Evolutionary conservation across 495 filamentous ascomycete genomes (phyloP).

Genomic region (Penicillium waksmanii): DNA sequence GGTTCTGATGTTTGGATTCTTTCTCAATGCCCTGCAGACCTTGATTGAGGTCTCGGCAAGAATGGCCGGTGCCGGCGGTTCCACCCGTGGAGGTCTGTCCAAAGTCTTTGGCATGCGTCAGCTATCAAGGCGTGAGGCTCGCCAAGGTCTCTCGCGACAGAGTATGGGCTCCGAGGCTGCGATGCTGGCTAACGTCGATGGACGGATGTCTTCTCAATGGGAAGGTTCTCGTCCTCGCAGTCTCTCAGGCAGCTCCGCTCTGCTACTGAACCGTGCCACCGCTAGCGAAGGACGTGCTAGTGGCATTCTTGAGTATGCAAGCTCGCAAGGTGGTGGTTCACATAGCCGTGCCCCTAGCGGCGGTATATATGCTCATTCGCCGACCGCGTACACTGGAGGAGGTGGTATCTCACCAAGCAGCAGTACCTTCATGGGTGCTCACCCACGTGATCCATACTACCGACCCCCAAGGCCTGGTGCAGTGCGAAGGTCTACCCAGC

Average conservation of each 20-base stretch:
- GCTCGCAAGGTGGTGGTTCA: constrained; percentile 40
- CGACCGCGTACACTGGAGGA: constrained; percentile 70
- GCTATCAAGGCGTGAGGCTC: constrained; percentile 73
- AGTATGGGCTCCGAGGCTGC: constrained; percentile 80
- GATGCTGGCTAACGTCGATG: constrained; percentile 69
- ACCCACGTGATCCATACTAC: constrained; percentile 74
- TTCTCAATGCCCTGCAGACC: constrained; percentile 88
- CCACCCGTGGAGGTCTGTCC: constrained; percentile 81
- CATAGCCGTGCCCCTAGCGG: constrained; percentile 54
- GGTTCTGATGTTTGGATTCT: constrained; percentile 91
- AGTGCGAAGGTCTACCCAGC: constrained; percentile 57
- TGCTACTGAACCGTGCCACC: constrained; percentile 64
- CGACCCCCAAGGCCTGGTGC: constrained; percentile 72
- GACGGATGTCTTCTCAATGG: constrained; percentile 68
- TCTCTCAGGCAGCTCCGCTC: constrained; percentile 79
- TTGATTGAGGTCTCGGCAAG: constrained; percentile 84
- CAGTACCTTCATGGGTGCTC: constrained; percentile 47
- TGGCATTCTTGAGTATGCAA: constrained; percentile 48
- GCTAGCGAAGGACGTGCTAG: constrained; percentile 53
- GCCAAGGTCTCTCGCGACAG: constrained; percentile 64
- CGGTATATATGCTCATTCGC: constrained; percentile 67
- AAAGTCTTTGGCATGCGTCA: constrained; percentile 95
- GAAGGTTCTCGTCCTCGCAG: constrained; percentile 72
- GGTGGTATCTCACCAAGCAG: constrained; percentile 49
- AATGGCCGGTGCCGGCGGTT: constrained; percentile 77